Evolutionary conservation across 805 yeast genomes (phyloP), one percentile per base, ranked within the genome.

Genomic region (Starmerella tilneyi): DNA sequence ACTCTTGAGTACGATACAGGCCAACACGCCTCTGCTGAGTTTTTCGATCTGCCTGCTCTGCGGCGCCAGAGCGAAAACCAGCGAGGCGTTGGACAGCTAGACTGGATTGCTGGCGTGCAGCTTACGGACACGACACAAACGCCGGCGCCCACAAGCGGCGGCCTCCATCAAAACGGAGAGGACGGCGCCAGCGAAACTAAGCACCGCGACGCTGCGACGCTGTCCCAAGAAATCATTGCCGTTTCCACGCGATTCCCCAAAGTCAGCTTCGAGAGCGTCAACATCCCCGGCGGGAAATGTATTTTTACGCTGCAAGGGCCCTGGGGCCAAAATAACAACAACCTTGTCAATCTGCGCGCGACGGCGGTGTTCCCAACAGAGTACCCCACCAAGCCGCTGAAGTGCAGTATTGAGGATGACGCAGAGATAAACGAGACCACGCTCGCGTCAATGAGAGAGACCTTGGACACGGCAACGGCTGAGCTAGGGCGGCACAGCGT

Each of bases 51-150:
- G 19, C 40, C 40, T 16, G 24, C 16, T 9, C 19, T 36, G 15
- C 23, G 45, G 3, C 28, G 45, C 5, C 29, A 34, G 21, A 41
- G 32, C 6, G 31, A 38, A 11, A 15, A 22, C 2, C 43, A 42
- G 2, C 23, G 43, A 3, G 30, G 17, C 8, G 28, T 50, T 5
- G 53, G 41, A 33, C 54, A 43, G 46, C 54, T 89, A 49, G 79
- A 81, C 51, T 89, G 97, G 97, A 78, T 94, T 30, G 79, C 96
- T 0, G 96, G 97, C 42, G 94, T 89, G 7, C 70, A 86, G 46
- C 75, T 89, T 51, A 84, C 29, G 2, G 29, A 20, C n/a, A 12
- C 27, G 15, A 24, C 20, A 5, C 17, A 24, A 12, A 6, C n/a
- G n/a, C n/a, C n/a, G n/a, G n/a, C n/a, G n/a, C n/a, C n/a, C n/a